phyloP scores from a whole-genome alignment of 2,329 filamentous ascomycete genomes.

The Penicillium sclerotiorum region DNA sequence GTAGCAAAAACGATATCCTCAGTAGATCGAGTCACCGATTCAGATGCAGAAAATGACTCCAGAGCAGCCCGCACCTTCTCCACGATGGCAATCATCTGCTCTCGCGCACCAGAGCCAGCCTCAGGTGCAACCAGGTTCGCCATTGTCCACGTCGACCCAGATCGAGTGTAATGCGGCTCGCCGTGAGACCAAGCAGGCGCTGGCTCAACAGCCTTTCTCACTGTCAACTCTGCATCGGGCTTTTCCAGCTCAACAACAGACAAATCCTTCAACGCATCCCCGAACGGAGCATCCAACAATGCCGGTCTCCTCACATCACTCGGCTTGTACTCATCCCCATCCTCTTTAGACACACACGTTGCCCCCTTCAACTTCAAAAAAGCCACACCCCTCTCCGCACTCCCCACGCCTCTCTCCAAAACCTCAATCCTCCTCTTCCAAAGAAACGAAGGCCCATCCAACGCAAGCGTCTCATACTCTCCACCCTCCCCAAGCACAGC shows the following conservation, averaged over 20 bases:
- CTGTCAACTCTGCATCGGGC: neutral
- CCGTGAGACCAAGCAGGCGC: slow-evolving; percentile 10
- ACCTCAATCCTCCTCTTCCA: slow-evolving; percentile 74
- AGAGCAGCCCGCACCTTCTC: slow-evolving; percentile 22
- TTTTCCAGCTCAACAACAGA: neutral
- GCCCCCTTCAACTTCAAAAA: slow-evolving; percentile 67
- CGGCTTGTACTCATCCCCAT: slow-evolving; percentile 33
- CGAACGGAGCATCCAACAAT: slow-evolving; percentile 68
- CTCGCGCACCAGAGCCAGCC: slow-evolving; percentile 40
- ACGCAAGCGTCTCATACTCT: slow-evolving; percentile 90
- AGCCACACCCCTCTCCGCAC: slow-evolving; percentile 75
- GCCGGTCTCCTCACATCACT: slow-evolving; percentile 55
- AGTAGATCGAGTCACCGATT: slow-evolving; percentile 23
- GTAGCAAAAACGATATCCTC: slow-evolving; percentile 53
- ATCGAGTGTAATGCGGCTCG: slow-evolving; percentile 23
- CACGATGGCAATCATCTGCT: slow-evolving; percentile 43
- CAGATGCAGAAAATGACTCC: slow-evolving; percentile 6
- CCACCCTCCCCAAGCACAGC: slow-evolving; percentile 88
- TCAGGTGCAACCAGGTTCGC: slow-evolving; percentile 44
- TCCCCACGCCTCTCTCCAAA: slow-evolving; percentile 56
- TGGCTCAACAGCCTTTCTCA: neutral
- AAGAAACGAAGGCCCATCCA: slow-evolving; percentile 73
- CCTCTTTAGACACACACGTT: slow-evolving; percentile 47
- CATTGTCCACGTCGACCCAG: slow-evolving; percentile 35
- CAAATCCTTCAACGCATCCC: slow-evolving; percentile 36